phyloP scores from a whole-genome alignment of 768 basidiomycete species.

The Kwoniella sp. region DNA sequence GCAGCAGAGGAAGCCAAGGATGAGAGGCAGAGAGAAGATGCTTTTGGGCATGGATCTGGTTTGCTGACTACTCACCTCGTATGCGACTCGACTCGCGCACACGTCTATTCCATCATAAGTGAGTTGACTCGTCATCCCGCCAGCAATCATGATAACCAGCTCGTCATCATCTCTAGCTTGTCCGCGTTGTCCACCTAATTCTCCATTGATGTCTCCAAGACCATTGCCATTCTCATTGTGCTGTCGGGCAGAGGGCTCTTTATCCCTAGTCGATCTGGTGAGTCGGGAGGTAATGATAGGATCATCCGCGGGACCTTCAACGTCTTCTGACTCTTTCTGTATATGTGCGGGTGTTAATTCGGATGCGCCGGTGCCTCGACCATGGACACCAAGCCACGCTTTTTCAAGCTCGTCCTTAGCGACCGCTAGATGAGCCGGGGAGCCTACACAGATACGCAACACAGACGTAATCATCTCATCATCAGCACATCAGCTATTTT shows the following conservation, averaged over 20 bases:
- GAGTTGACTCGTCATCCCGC: conserved; percentile 39
- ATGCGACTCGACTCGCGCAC: conserved; percentile 43
- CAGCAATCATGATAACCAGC: conserved; percentile 39
- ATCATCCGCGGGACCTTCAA: conserved; percentile 20
- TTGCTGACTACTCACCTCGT: conserved; percentile 43
- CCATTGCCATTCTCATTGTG: not conserved
- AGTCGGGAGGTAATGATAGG: conserved; percentile 12
- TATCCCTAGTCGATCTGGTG: not conserved
- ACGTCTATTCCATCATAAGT: conserved; percentile 49
- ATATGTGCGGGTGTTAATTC: no score
- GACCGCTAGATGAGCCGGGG: conserved; percentile 19
- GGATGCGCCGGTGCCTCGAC: no score
- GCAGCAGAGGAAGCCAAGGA: no score
- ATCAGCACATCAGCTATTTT: not conserved
- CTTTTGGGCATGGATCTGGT: no score
- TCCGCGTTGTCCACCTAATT: no score
- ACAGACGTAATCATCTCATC: not conserved
- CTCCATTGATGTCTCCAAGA: not conserved
- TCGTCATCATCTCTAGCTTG: conserved; percentile 1
- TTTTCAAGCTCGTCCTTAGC: conserved; percentile 36
- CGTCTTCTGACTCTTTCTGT: conserved; percentile 8
- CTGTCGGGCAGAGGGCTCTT: not conserved
- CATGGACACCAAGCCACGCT: conserved; percentile 8
- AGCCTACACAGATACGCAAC: conserved; percentile 10
- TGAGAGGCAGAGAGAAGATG: no score